phyloP scores from a whole-genome alignment of 108 stramenopile species.

The Cyclostephanos invisitatus region DNA sequence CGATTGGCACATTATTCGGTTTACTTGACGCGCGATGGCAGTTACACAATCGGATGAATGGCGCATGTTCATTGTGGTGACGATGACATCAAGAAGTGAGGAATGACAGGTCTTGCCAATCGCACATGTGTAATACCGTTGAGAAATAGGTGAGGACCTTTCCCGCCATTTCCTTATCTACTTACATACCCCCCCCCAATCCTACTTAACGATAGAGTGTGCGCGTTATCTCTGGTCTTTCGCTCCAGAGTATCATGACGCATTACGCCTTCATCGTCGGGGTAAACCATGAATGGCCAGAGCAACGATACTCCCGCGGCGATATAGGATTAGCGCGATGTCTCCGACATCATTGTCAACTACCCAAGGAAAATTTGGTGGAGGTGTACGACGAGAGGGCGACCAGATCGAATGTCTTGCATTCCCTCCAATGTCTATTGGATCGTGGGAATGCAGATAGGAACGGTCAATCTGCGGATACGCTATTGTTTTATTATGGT shows the following conservation, averaged over 20 bases:
- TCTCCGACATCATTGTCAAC: constrained; percentile 13
- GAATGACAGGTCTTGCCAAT: too few species aligned
- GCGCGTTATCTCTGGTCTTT: too few species aligned
- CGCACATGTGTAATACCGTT: too few species aligned
- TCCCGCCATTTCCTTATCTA: too few species aligned
- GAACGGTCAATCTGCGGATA: constrained; percentile 6
- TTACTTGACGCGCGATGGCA: background rate
- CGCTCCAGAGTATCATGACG: too few species aligned
- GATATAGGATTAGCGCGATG: constrained; percentile 43
- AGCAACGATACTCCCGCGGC: constrained; percentile 33
- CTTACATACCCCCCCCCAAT: too few species aligned
- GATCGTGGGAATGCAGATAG: constrained; percentile 18
- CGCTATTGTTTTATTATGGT: constrained; percentile 42
- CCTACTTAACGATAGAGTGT: too few species aligned
- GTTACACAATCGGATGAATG: background rate
- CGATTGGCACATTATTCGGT: background rate
- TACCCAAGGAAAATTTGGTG: constrained; percentile 37
- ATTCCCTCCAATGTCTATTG: constrained; percentile 26
- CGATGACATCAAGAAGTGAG: too few species aligned
- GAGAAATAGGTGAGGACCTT: too few species aligned
- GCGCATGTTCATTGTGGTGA: background rate
- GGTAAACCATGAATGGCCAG: constrained; percentile 42
- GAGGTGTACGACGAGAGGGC: constrained; percentile 41
- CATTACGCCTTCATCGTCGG: constrained; percentile 51
- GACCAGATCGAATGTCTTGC: constrained; percentile 38